Base-by-base conservation (phyloP, 2,329 filamentous ascomycete genomes). In the Fusarium sp. region DNA sequence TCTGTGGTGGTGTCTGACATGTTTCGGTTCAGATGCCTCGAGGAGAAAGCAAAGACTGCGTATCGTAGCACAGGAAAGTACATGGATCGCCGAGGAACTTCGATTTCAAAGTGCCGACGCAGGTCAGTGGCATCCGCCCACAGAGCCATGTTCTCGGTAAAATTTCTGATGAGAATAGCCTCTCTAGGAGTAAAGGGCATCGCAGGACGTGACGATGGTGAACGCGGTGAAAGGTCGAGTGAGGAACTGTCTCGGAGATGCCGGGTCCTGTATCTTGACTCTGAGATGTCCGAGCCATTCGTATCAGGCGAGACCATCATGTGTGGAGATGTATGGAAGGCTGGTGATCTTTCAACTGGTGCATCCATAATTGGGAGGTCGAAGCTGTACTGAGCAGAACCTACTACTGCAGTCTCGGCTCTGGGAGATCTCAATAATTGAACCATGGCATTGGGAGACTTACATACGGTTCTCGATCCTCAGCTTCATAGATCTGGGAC, bases 11-110 rank as follows among this genome's bases (percentile, higher is more conserved):
- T 58, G 16, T 58, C 54, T 6, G 54, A 24, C 54, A 38, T 58
- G 34, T 58, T 58, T 58, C 54, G 54, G 34, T 58, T 58, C 20
- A 58, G 34, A 6, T 58, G 54, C 2, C 54, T 5, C 11, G 34
- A 73, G 7, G 71, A 73, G 35, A 73, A 73, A 4, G 71, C 69
- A 45, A 67, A 73, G 2, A 73, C 71, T 2, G 71, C 69, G 20
- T 73, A 69, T 9, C 71, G 63, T n/a, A 73, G 38, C 4, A 73
- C 71, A 5, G 71, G 71, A 45, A 71, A 73, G 31, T 59, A 61
- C 20, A 73, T 57, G 2, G 69, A 50, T 35, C 71, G 61, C 1
- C 69, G 63, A 18, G 71, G 71, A 5, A 73, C 71, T 54, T 73
- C 71, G 24, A 73, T 62, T 52, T 73, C 71, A 38, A 73, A 73